These are phyloP conservation scores for Rhinocladiella similis DNA, from an alignment of 2,329 filamentous ascomycete genomes.

Conservation along the genomic window DNA sequence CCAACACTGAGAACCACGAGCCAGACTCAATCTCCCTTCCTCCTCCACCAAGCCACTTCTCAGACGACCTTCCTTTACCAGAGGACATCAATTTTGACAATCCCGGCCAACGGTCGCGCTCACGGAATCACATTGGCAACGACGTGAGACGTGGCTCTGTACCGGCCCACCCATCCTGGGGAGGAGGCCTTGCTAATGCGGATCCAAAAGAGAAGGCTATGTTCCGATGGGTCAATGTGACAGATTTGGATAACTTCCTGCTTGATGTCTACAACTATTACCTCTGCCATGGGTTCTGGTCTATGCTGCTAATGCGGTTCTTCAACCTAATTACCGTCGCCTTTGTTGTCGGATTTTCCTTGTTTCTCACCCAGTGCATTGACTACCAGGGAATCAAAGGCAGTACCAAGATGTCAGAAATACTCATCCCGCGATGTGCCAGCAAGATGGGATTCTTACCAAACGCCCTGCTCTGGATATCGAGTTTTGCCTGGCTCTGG, in stretches of 20 bases:
- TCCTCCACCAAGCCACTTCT: constrained; percentile 22
- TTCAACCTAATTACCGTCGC: constrained; percentile 77
- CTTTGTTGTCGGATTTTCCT: constrained; percentile 80
- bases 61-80: constrained; percentile 9
- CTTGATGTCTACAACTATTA: constrained; percentile 86
- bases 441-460: constrained; percentile 70
- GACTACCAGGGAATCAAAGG: constrained; percentile 73
- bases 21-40: constrained; percentile 22
- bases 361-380: constrained; percentile 82
- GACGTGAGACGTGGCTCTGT: constrained; percentile 28
- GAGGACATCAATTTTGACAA: constrained; percentile 3
- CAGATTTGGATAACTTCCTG: constrained; percentile 85
- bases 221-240: constrained; percentile 91
- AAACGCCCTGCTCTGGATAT: constrained; percentile 79
- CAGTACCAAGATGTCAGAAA: constrained; percentile 55
- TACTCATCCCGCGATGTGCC: constrained; percentile 74
- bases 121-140: constrained; percentile 21
- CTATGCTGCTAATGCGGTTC: constrained; percentile 71
- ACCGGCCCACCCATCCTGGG: constrained; percentile 22
- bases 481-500: constrained; percentile 81
- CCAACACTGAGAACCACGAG: constrained; percentile 31
- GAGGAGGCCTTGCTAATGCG: constrained; percentile 41
- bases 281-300: constrained; percentile 78
- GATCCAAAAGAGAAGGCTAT: constrained; percentile 75
- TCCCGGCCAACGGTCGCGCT: background rate